These are phyloP conservation scores for Yarrowia sp. DNA, from an alignment of 805 yeast genomes.

Conservation along the genomic window DNA sequence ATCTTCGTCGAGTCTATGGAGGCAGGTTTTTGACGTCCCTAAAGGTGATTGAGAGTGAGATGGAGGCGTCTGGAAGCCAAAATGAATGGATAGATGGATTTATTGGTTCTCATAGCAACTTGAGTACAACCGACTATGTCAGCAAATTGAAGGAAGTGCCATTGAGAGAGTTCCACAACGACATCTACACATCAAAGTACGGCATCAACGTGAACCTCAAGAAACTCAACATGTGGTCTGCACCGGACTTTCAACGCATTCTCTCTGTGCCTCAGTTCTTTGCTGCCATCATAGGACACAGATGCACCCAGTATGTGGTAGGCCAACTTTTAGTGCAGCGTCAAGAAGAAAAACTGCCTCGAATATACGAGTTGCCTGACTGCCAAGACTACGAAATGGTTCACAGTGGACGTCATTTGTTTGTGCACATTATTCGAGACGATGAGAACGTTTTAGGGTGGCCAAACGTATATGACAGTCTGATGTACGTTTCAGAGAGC, in stretches of 20 bases:
- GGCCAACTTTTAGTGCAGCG: not conserved
- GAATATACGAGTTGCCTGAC: not conserved
- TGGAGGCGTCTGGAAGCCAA: no score
- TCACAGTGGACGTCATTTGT: not conserved
- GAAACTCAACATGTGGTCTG: not conserved
- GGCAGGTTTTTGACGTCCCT: no score
- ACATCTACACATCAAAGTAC: not conserved
- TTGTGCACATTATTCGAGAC: no score
- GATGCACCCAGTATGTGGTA: not conserved
- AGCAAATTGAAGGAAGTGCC: no score
- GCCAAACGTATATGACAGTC: no score
- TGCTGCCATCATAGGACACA: not conserved
- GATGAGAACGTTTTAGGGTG: no score
- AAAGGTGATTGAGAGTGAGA: no score
- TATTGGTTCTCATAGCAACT: no score
- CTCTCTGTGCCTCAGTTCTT: not conserved
- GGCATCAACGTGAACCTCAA: not conserved
- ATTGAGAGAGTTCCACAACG: no score
- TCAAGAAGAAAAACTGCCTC: not conserved
- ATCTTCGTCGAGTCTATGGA: not conserved
- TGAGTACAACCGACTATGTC: no score
- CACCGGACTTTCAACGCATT: not conserved
- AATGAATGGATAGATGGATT: no score
- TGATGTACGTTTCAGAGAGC: no score
- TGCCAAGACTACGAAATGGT: not conserved